A percentile compares a stretch with the other conserved stretches of the same genome.
These are phyloP conservation scores for Zygotorulaspora danielsina DNA, from an alignment of 805 yeast genomes.

Conservation along the genomic window DNA sequence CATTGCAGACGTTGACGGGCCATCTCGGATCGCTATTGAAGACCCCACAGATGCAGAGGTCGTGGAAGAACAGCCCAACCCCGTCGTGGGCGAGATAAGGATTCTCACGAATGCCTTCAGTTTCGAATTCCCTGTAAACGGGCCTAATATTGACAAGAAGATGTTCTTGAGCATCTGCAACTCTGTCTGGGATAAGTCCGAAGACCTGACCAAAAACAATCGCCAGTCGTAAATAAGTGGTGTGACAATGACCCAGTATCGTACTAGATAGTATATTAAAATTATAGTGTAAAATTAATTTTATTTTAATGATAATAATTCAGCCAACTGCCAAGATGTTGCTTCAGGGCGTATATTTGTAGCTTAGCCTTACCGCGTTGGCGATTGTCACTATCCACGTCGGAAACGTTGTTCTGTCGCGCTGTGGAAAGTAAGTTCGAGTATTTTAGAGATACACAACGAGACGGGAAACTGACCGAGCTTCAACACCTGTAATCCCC, in stretches of 20 bases:
- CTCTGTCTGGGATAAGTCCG: conserved; percentile 34
- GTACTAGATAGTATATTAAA: background rate
- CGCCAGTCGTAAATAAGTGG: conserved; percentile 3
- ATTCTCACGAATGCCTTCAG: conserved; percentile 26
- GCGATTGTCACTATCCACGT: too few relatives aligned
- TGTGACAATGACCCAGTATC: too few relatives aligned
- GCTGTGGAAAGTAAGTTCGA: background rate
- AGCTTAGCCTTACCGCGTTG: too few relatives aligned
- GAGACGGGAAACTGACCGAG: too few relatives aligned
- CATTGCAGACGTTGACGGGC: conserved; percentile 20
- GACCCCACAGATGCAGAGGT: conserved; percentile 12
- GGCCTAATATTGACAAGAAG: conserved; percentile 28
- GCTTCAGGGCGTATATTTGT: too few relatives aligned
- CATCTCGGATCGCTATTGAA: conserved; percentile 28
- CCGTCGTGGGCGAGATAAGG: conserved; percentile 28
- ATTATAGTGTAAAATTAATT: background rate
- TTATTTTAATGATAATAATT: too few relatives aligned
- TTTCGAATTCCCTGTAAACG: conserved; percentile 24
- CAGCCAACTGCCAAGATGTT: too few relatives aligned
- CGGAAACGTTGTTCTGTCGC: background rate
- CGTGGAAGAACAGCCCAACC: conserved; percentile 2
- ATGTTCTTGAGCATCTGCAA: conserved; percentile 34
- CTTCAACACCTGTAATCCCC: too few relatives aligned
- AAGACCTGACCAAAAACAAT: conserved; percentile 8
- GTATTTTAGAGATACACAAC: too few relatives aligned